A percentile compares a stretch with the other conserved stretches of the same genome.
phyloP scores from a whole-genome alignment of 768 basidiomycete species.

The Collybia mongolica region DNA sequence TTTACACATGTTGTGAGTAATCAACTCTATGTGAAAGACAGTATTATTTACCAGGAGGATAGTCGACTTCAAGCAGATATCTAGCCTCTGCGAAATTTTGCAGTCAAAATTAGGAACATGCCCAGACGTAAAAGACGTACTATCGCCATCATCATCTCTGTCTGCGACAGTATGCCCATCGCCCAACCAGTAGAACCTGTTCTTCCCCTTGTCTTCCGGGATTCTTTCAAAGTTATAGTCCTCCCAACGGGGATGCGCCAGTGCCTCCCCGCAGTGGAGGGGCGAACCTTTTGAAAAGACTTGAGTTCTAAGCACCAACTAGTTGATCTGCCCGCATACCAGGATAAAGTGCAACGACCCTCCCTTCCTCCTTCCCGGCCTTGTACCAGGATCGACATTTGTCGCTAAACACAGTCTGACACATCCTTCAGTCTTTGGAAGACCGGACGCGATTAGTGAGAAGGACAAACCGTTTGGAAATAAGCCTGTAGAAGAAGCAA shows the following conservation, averaged over 20 bases:
- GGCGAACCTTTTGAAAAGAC: constrained; percentile 40
- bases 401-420: constrained; percentile 55
- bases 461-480: constrained; percentile 38
- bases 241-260: constrained; percentile 63
- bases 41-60: constrained; percentile 39
- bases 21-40: background rate
- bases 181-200: constrained; percentile 59
- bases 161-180: constrained; percentile 59
- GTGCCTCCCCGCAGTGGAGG: constrained; percentile 45
- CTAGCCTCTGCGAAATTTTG: constrained; percentile 34
- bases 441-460: background rate
- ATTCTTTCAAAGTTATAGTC: constrained; percentile 51
- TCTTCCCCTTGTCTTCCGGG: constrained; percentile 36
- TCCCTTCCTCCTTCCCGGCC: constrained; percentile 55
- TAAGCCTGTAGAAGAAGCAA: constrained; percentile 33
- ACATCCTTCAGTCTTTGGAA: background rate
- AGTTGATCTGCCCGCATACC: constrained; percentile 28
- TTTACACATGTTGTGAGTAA: constrained; percentile 1
- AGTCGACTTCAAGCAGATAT: constrained; percentile 47
- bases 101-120: background rate
- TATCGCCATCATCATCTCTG: constrained; percentile 28
- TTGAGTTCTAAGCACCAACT: background rate
- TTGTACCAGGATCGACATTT: constrained; percentile 69
- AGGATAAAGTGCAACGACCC: constrained; percentile 59
- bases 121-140: constrained; percentile 16